A percentile compares a stretch with the other conserved stretches of the same genome.
Evolutionary conservation across 768 basidiomycete species (phyloP).

Genomic region (Mycena galericulata): DNA sequence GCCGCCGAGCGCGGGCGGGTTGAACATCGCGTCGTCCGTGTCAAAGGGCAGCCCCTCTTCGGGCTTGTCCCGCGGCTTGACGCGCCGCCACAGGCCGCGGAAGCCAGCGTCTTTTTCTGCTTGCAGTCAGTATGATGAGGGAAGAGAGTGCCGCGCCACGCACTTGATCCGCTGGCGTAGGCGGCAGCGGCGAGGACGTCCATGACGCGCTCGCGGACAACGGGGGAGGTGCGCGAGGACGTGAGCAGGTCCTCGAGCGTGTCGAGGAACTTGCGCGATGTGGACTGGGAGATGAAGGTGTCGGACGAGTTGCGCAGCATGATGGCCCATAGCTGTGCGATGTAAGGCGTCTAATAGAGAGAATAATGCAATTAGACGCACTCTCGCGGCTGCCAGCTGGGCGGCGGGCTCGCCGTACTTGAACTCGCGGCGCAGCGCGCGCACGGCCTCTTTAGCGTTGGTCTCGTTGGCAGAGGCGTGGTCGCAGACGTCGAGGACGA

Average conservation of each 20-base stretch:
- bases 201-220: conserved; percentile 82
- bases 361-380: no score
- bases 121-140: background rate
- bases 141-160: conserved; percentile 36
- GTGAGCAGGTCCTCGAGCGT: conserved; percentile 80
- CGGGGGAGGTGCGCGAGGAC: conserved; percentile 75
- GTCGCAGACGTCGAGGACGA: conserved; percentile 90
- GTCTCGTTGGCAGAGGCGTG: conserved; percentile 77
- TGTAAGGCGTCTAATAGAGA: no score
- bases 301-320: conserved; percentile 87
- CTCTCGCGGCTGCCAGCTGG: conserved; percentile 82
- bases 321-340: conserved; percentile 83
- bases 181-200: conserved; percentile 88
- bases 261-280: conserved; percentile 82
- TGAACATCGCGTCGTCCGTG: conserved; percentile 83
- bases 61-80: conserved; percentile 84
- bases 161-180: conserved; percentile 68
- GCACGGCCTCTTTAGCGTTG: conserved; percentile 86
- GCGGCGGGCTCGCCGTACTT: conserved; percentile 84
- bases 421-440: conserved; percentile 87
- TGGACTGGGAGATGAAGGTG: conserved; percentile 75
- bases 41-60: conserved; percentile 88
- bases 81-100: conserved; percentile 80
- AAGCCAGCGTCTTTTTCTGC: conserved; percentile 64
- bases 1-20: conserved; percentile 52